These are phyloP conservation scores for Colletotrichum limetticola DNA, from an alignment of 2,329 filamentous ascomycete genomes.

Conservation along the genomic window DNA sequence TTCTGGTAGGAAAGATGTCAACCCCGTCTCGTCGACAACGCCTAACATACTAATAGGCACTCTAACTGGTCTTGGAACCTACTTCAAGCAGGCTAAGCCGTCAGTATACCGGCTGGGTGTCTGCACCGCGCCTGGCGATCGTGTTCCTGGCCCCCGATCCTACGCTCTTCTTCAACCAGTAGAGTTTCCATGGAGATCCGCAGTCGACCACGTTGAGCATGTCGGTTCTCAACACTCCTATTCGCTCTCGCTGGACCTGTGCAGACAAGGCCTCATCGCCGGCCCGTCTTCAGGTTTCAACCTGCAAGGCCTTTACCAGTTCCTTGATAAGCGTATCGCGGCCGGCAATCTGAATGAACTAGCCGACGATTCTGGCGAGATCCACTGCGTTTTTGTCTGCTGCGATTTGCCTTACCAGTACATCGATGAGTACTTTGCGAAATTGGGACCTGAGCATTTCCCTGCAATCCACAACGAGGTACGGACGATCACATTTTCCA, in stretches of 20 bases:
- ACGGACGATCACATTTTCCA: neutral
- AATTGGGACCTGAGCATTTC: constrained; percentile 60
- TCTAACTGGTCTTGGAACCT: constrained; percentile 61
- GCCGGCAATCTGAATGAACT: constrained; percentile 56
- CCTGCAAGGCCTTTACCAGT: constrained; percentile 61
- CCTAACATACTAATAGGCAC: constrained; percentile 41
- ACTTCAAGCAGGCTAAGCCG: constrained; percentile 61
- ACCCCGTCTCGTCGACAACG: neutral
- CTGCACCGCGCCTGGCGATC: constrained; percentile 66
- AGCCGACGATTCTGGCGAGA: constrained; percentile 54
- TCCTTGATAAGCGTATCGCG: constrained; percentile 59
- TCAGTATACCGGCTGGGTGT: constrained; percentile 59
- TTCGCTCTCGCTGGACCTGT: constrained; percentile 62
- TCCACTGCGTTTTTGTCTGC: constrained; percentile 69
- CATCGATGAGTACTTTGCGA: constrained; percentile 68
- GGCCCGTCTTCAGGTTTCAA: constrained; percentile 72
- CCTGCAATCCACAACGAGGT: constrained; percentile 58
- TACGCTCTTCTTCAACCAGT: constrained; percentile 59
- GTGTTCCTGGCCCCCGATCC: constrained; percentile 68
- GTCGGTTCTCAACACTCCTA: constrained; percentile 66
- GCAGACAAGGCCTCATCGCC: constrained; percentile 66
- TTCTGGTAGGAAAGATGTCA: constrained; percentile 49
- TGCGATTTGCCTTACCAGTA: constrained; percentile 74
- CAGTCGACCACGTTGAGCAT: constrained; percentile 66
- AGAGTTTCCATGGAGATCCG: constrained; percentile 67